These are phyloP conservation scores for Teunomyces stri DNA, from an alignment of 805 yeast genomes.

Conservation along the genomic window DNA sequence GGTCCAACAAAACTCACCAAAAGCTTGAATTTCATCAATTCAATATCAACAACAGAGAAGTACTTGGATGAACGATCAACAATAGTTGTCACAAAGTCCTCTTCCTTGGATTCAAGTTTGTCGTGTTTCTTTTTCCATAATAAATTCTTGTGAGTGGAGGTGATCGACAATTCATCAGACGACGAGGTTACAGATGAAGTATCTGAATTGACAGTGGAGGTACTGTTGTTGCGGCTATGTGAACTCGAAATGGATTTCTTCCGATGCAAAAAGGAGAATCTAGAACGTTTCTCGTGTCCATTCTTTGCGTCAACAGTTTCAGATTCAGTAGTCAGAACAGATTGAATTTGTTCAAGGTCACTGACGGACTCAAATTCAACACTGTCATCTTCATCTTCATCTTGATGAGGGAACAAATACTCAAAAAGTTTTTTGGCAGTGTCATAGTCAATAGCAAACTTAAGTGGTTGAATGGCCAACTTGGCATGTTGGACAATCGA, in stretches of 20 bases:
- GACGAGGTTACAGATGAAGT: background rate
- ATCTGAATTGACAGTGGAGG: background rate
- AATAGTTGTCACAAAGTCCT: constrained; percentile 40
- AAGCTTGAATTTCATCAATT: constrained; percentile 37
- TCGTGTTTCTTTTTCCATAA: constrained; percentile 5
- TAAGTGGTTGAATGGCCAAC: constrained; percentile 61
- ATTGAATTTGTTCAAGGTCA: background rate
- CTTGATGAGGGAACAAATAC: constrained; percentile 67
- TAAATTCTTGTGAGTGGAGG: background rate
- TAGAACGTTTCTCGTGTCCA: background rate
- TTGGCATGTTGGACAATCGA: constrained; percentile 69
- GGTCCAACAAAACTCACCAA: constrained; percentile 76
- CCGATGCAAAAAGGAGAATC: constrained; percentile 1
- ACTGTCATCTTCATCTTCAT: constrained; percentile 5
- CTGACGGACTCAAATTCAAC: background rate
- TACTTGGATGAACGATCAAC: constrained; percentile 43
- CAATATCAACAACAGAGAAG: constrained; percentile 37
- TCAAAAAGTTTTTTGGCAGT: constrained; percentile 61
- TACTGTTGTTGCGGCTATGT: background rate
- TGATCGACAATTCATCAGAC: background rate
- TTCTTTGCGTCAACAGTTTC: background rate
- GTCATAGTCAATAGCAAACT: constrained; percentile 67
- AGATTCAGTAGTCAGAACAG: background rate
- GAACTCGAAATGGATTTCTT: background rate
- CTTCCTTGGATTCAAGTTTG: constrained; percentile 8